Base-by-base conservation (phyloP, 352 stramenopile species). In the Plasmopara muralis region DNA sequence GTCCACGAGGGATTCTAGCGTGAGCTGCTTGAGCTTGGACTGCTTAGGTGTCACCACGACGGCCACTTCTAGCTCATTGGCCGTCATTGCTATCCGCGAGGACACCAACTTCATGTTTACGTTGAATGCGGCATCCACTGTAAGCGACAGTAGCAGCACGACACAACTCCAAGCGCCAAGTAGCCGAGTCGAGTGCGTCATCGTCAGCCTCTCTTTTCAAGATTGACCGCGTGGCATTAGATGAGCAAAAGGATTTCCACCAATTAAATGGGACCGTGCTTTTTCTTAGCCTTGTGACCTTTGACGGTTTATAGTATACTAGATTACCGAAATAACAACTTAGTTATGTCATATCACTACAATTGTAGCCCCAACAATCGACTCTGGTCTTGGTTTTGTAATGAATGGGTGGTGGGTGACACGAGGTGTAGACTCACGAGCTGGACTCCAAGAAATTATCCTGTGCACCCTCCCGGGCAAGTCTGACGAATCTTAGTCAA, bases 1-100 rank as follows among this genome's bases (percentile, higher is more conserved):
- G 64, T 90, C 77, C 25, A 90, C 68, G 28, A 90, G 70, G 30
- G 74, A 82, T 50, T 88, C 75, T 44, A 90, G 60, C 35, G 67
- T 75, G 46, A 90, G 43, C 20, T 81, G 64, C 58, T 67, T 70
- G 38, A 88, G 57, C n/a, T 68, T 57, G 4, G 66, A 48, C 54
- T 88, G 77, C 50, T 73, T 55, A 13, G 79, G 79, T 38, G 74
- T 70, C 43, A 86, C 63, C 25, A 74, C 33, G 18, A 90, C 60
- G 30, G 70, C 62, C 46, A 90, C 59, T 53, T 86, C 44, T 58
- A 81, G 56, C 47, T 64, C 60, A 18, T 68, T 66, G 4, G 40
- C 35, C 25, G 61, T 67, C 33, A 85, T 68, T 39, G 70, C 51
- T 50, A 87, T 64, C 48, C 74, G 83, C 38, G 67, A 64, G 0